Conservation (phyloP, 139 green algal species). For the Volvox africanus region DNA sequence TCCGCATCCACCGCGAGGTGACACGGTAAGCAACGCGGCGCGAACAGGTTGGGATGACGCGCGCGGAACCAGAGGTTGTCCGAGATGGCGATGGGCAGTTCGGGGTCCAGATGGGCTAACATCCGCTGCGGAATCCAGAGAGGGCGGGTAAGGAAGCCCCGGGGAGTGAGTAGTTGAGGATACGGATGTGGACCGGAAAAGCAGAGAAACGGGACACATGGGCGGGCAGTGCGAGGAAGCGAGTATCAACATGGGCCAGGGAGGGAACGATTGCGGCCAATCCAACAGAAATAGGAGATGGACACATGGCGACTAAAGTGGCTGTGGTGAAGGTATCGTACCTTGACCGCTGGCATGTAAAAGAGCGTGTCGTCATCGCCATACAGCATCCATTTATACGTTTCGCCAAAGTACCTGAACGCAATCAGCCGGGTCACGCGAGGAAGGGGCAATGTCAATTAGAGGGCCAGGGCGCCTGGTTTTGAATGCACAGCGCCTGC, state of each 20-base stretch:
- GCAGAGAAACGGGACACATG: no score
- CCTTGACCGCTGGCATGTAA: slow-evolving; percentile 45
- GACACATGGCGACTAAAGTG: no score
- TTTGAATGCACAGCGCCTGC: no score
- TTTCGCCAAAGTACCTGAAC: slow-evolving; percentile 46
- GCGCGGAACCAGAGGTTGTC: slow-evolving; percentile 52
- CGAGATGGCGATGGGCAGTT: slow-evolving; percentile 5
- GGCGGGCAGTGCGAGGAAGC: no score
- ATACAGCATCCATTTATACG: slow-evolving; percentile 64
- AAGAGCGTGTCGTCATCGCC: slow-evolving; percentile 57
- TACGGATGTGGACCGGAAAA: no score
- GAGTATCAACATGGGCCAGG: neutral
- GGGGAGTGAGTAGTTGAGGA: no score
- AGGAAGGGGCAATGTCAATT: neutral
- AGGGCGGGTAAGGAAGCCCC: no score
- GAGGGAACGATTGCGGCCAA: neutral
- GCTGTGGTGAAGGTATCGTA: neutral
- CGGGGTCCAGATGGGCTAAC: slow-evolving; percentile 27
- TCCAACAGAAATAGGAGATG: no score
- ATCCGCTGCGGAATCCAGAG: neutral
- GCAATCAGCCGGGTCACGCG: neutral
- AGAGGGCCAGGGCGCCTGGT: no score
- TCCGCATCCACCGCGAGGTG: slow-evolving; percentile 47
- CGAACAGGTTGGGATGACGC: slow-evolving; percentile 38
- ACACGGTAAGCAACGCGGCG: slow-evolving; percentile 53